Base-by-base conservation (phyloP, 768 basidiomycete species). In the Psilocybe tampanensis region DNA sequence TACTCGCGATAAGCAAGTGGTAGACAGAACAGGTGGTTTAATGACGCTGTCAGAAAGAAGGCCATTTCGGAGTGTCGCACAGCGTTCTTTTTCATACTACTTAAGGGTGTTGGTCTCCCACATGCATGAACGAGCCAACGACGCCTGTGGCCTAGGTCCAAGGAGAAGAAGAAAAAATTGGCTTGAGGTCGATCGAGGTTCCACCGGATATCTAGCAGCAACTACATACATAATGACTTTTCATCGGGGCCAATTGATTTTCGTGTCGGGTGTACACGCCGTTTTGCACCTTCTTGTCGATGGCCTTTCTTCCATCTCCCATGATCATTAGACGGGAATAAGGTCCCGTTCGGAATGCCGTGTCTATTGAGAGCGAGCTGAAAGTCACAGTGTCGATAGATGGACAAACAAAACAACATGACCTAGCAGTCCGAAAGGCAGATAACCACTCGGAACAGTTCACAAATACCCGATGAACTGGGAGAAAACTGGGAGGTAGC, bases 271-370 rank as follows among this genome's bases (percentile, higher is more conserved):
- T 48, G 24, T n/a, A 18, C n/a, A 26, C 26, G 18, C 29, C 29
- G 47, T 33, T 29, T 32, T 17, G 8, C 17, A 18, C 29, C 18
- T 29, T 47, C 15, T 17, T 8, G 24, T 22, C 26, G n/a, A n/a
- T n/a, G n/a, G n/a, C n/a, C n/a, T n/a, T n/a, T 48, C 47, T 33
- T 48, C n/a, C n/a, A 39, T 48, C 47, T 48, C 47, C 47, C 47
- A 48, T 48, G 47, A 48, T 48, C 47, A 29, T 48, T 13, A 48
- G 18, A 48, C 47, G 47, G 47, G 29, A 48, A 23, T 48, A 48
- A 48, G 47, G 18, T 48, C 47, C 47, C 47, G 47, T 33, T 48
- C 47, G 47, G 47, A 48, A 48, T 48, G 26, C 47, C 47, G 47
- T 48, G 26, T 48, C 47, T 48, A 48, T 48, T 48, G 47, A 17